Conservation (phyloP, 495 filamentous ascomycete species). For the Penicillium nucicola region DNA sequence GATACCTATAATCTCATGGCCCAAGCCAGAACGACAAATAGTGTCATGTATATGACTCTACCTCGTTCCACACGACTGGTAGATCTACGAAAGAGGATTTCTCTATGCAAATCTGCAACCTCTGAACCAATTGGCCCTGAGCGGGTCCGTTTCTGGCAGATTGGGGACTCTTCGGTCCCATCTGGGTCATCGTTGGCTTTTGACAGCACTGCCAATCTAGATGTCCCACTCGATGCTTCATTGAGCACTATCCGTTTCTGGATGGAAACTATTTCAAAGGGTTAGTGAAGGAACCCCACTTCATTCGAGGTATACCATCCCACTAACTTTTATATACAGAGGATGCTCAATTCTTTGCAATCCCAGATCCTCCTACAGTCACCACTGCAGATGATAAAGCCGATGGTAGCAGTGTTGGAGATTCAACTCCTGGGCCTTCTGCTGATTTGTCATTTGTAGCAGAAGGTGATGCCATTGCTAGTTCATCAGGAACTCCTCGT, state of each 20-base stretch:
- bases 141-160: conserved; percentile 42
- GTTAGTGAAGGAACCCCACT: conserved; percentile 11
- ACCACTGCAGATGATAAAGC: conserved; percentile 30
- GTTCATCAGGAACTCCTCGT: conserved; percentile 25
- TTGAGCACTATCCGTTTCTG: conserved; percentile 36
- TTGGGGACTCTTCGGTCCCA: conserved; percentile 36
- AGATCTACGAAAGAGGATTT: conserved; percentile 44
- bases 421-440: conserved; percentile 17
- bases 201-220: conserved; percentile 34
- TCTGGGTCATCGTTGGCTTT: conserved; percentile 36
- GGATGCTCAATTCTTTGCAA: conserved; percentile 43
- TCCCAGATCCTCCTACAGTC: conserved; percentile 34
- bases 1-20: conserved; percentile 47
- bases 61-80: conserved; percentile 35
- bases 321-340: conserved; percentile 12
- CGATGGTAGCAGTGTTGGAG: conserved; percentile 34
- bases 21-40: conserved; percentile 33
- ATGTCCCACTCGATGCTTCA: conserved; percentile 29
- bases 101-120: conserved; percentile 28
- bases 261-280: conserved; percentile 43
- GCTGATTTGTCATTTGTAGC: conserved; percentile 11
- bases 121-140: conserved; percentile 26
- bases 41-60: conserved; percentile 41
- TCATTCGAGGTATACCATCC: not conserved
- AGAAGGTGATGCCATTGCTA: conserved; percentile 31